Percentiles rank a stretch among this genome's conserved stretches.
These are phyloP conservation scores for Passiflora organensis DNA, from an alignment of 345 rosid genomes.

Conservation along the genomic window DNA sequence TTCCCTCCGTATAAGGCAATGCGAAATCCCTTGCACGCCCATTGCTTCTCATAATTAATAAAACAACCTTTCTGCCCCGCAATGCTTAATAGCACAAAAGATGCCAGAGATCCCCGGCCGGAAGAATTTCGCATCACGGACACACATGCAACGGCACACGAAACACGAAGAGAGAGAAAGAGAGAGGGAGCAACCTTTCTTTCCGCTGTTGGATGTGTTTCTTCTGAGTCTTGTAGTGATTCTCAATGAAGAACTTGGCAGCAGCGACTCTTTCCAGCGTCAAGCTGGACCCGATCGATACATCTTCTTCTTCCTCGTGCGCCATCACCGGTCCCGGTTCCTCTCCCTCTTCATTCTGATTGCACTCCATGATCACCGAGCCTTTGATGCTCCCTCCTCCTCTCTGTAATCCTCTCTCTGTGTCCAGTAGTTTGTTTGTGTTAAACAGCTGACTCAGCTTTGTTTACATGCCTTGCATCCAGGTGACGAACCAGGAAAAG, in stretches of 20 bases:
- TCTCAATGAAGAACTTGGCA: slow-evolving; percentile 83
- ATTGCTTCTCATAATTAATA: not conserved
- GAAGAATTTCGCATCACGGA: not conserved
- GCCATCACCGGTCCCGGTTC: slow-evolving; percentile 14
- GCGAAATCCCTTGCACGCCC: not conserved
- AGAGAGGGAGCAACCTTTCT: slow-evolving; percentile 43
- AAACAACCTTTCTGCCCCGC: too few species aligned
- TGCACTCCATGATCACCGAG: slow-evolving; percentile 17
- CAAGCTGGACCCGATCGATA: slow-evolving; percentile 48
- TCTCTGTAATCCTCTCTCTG: slow-evolving; percentile 17
- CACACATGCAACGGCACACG: not conserved
- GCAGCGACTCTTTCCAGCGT: slow-evolving; percentile 58
- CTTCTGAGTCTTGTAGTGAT: slow-evolving; percentile 76
- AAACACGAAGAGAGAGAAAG: not conserved
- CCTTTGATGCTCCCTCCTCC: slow-evolving; percentile 9
- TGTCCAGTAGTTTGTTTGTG: not conserved
- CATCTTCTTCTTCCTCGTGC: slow-evolving; percentile 40
- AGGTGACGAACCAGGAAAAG: too few species aligned
- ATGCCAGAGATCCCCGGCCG: not conserved
- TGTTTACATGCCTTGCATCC: not conserved
- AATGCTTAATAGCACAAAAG: not conserved
- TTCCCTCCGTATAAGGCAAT: not conserved
- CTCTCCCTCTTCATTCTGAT: slow-evolving; percentile 10
- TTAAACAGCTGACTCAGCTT: slow-evolving; percentile 11
- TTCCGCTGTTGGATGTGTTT: slow-evolving; percentile 74